Conservation (phyloP, 2,329 filamentous ascomycete species). For the Gyromitra esculenta region DNA sequence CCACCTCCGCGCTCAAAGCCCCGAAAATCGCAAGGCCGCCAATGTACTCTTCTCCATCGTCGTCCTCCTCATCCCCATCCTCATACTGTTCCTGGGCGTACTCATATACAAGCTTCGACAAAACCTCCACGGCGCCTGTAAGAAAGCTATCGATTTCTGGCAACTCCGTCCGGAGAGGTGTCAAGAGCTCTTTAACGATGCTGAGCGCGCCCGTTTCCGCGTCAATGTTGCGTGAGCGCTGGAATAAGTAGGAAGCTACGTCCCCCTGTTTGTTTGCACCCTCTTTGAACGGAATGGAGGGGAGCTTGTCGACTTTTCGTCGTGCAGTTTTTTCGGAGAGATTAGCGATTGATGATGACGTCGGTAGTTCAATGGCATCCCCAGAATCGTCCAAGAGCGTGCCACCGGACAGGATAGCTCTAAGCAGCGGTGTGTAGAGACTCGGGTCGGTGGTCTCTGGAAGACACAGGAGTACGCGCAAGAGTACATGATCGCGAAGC, state of each 20-base stretch:
- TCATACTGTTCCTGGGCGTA: slow-evolving; percentile 36
- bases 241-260: slow-evolving; percentile 50
- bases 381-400: neutral
- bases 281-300: slow-evolving; percentile 41
- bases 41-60: slow-evolving; percentile 12
- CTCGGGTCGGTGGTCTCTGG: slow-evolving; percentile 68
- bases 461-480: slow-evolving; percentile 79
- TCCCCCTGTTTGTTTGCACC: neutral
- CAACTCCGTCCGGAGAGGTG: slow-evolving; percentile 48
- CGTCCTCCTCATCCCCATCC: slow-evolving; percentile 20
- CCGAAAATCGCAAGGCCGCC: slow-evolving; percentile 52
- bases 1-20: slow-evolving; percentile 38
- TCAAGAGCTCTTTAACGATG: slow-evolving; percentile 52
- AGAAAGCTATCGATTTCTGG: slow-evolving; percentile 49
- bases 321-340: slow-evolving; percentile 52
- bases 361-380: slow-evolving; percentile 31
- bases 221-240: slow-evolving; percentile 55
- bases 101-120: slow-evolving; percentile 55
- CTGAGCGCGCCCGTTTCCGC: slow-evolving; percentile 55
- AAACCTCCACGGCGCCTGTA: slow-evolving; percentile 51
- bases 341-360: slow-evolving; percentile 39
- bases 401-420: slow-evolving; percentile 27
- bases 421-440: slow-evolving; percentile 53
- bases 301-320: slow-evolving; percentile 45
- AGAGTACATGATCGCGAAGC: slow-evolving; percentile 71